Evolutionary conservation across 2,329 filamentous ascomycete genomes (phyloP).

Genomic region (Thielaviopsis populi): DNA sequence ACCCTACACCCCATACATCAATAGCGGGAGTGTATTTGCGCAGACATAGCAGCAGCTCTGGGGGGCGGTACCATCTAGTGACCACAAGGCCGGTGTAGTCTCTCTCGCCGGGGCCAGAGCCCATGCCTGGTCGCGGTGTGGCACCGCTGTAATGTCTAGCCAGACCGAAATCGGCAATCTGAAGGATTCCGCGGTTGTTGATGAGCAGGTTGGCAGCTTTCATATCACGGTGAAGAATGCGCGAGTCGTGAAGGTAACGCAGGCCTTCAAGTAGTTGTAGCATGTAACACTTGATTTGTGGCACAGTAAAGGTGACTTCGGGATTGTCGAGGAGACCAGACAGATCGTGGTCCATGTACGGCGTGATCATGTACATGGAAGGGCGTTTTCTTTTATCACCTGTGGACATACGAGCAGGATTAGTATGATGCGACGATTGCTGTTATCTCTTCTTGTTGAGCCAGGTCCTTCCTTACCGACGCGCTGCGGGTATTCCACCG

Average conservation of each 20-base stretch:
- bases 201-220: constrained; percentile 97
- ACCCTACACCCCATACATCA: constrained; percentile 98
- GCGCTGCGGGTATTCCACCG: constrained; percentile 56
- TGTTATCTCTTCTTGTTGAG: not conserved
- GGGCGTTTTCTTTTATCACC: constrained; percentile 64
- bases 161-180: constrained; percentile 94
- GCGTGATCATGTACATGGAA: constrained; percentile 96
- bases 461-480: constrained; percentile 35
- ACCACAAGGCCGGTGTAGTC: constrained; percentile 97
- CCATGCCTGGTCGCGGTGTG: constrained; percentile 58
- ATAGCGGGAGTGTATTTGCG: constrained; percentile 93
- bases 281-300: constrained; percentile 97
- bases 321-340: constrained; percentile 93
- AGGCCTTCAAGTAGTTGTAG: constrained; percentile 81
- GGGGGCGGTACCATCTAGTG: constrained; percentile 91
- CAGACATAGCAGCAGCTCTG: constrained; percentile 77
- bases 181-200: constrained; percentile 80
- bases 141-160: constrained; percentile 84
- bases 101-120: constrained; percentile 69
- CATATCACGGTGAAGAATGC: constrained; percentile 94
- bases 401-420: constrained; percentile 3
- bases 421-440: not conserved
- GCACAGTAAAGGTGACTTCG: constrained; percentile 67
- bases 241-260: constrained; percentile 73
- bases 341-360: constrained; percentile 99